Evolutionary conservation across 768 basidiomycete species (phyloP).

Genomic region (Podaxis sp.): DNA sequence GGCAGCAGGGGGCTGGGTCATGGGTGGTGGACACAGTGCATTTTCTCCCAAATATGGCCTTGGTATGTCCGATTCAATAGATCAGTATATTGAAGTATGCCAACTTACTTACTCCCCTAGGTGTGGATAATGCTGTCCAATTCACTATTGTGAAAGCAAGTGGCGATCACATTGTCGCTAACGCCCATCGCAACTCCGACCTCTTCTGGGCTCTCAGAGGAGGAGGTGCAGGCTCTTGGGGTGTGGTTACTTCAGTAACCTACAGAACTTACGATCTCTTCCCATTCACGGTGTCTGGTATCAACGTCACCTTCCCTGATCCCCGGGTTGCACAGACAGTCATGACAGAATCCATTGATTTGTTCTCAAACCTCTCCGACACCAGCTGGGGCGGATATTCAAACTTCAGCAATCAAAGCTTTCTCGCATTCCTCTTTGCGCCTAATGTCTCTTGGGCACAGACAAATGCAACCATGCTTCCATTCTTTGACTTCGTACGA

Average conservation of each 20-base stretch:
- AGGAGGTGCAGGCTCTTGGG: slow-evolving; percentile 49
- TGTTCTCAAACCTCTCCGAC: slow-evolving; percentile 19
- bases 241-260: slow-evolving; percentile 47
- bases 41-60: slow-evolving; percentile 41
- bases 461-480: slow-evolving; percentile 33
- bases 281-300: slow-evolving; percentile 29
- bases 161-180: slow-evolving; percentile 39
- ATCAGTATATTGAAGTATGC: neutral
- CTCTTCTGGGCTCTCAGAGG: slow-evolving; percentile 57
- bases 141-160: slow-evolving; percentile 44
- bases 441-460: slow-evolving; percentile 30
- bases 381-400: slow-evolving; percentile 43
- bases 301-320: slow-evolving; percentile 33
- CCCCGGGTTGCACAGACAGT: slow-evolving; percentile 27
- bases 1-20: slow-evolving; percentile 48
- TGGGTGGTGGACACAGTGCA: slow-evolving; percentile 44
- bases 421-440: neutral
- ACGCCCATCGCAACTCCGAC: slow-evolving; percentile 39
- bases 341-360: slow-evolving; percentile 33
- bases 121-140: slow-evolving; percentile 48
- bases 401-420: neutral
- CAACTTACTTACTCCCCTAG: slow-evolving; percentile 20
- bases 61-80: slow-evolving; percentile 18
- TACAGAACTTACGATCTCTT: slow-evolving; percentile 41
- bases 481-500: slow-evolving; percentile 28